Evolutionary conservation across 2,329 filamentous ascomycete species (phyloP).

Genomic region (Botrytis byssoidea): DNA sequence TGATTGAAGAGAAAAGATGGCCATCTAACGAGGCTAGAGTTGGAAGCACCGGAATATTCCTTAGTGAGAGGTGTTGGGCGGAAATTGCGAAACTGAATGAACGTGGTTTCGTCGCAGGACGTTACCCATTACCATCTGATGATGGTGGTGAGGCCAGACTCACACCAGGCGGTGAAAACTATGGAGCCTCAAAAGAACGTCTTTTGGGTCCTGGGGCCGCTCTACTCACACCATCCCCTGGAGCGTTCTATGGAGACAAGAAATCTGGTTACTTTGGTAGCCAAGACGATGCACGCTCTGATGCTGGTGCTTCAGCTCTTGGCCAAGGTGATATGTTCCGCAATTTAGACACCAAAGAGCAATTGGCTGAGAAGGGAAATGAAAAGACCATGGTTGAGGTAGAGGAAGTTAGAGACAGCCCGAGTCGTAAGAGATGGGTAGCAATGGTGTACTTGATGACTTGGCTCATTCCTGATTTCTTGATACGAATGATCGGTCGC

Average conservation of each 20-base stretch:
- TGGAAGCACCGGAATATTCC: slow-evolving; percentile 88
- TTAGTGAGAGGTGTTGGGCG: slow-evolving; percentile 94
- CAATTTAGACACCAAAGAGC: slow-evolving; percentile 87
- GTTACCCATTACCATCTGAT: slow-evolving; percentile 55
- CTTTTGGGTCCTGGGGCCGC: slow-evolving; percentile 48
- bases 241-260: slow-evolving; percentile 71
- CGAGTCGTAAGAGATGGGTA: slow-evolving; percentile 87
- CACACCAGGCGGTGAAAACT: slow-evolving; percentile 57
- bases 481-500: slow-evolving; percentile 71
- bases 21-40: slow-evolving; percentile 86
- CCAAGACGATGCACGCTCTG: slow-evolving; percentile 78
- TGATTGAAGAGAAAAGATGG: slow-evolving; percentile 93
- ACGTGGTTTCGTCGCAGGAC: slow-evolving; percentile 51
- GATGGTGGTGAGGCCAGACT: slow-evolving; percentile 62
- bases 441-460: slow-evolving; percentile 80
- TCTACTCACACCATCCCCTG: slow-evolving; percentile 51
- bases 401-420: slow-evolving; percentile 75
- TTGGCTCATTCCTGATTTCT: slow-evolving; percentile 82
- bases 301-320: slow-evolving; percentile 88
- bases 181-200: slow-evolving; percentile 62
- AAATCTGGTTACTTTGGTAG: slow-evolving; percentile 75
- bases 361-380: slow-evolving; percentile 93
- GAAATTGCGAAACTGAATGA: slow-evolving; percentile 78
- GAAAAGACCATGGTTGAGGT: slow-evolving; percentile 88
- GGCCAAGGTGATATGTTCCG: slow-evolving; percentile 97